Base-by-base conservation (phyloP, 2,329 filamentous ascomycete genomes). In the Dryadomyces sulphureus region DNA sequence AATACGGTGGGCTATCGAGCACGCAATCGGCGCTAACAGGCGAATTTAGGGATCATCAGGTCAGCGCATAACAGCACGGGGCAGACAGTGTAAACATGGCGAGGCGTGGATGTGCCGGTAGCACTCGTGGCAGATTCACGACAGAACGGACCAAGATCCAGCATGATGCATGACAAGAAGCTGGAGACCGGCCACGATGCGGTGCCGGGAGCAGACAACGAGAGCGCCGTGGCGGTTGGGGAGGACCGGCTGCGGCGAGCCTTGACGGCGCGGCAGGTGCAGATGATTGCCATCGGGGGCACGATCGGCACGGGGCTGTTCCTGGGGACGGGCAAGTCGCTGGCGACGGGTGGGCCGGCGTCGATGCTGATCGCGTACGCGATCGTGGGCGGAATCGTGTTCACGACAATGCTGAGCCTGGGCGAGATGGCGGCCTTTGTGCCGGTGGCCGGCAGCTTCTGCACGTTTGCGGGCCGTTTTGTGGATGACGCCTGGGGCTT, bases 381-480 rank as follows among this genome's bases (percentile, higher is more conserved):
- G 48, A 81, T 84, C 52, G 73, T 88, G 56, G 84, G 82, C 45
- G 69, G 74, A n/a, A 74, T 90, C 49, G 74, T 90, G 41, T 89
- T 75, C 66, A 79, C 78, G 7, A 78, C 88, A 61, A 88, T 90
- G 80, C 69, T 71, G 35, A 71, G 70, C 41, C 64, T 82, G 24
- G 76, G 75, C 43, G 78, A 92, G 63, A 82, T 93, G 72, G 79
- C 84, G 11, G 79, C 84, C 9, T 86, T 79, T 54, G 78, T 90
- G 32, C 86, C 85, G 7, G 77, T 88, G 30, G 69, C 81, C n/a
- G 85, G 83, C 49, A 81, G 81, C 40, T 89, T 89, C 58, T 84
- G 82, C 25, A 72, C 79, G 38, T 90, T 70, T 60, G 70, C 73
- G 16, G 68, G 67, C 35, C 80, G 84, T 17, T 85, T 89, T 54